A percentile compares a stretch with the other conserved stretches of the same genome.
These are phyloP conservation scores for Xerocomus potaroensis DNA, from an alignment of 768 basidiomycete genomes.

Conservation along the genomic window DNA sequence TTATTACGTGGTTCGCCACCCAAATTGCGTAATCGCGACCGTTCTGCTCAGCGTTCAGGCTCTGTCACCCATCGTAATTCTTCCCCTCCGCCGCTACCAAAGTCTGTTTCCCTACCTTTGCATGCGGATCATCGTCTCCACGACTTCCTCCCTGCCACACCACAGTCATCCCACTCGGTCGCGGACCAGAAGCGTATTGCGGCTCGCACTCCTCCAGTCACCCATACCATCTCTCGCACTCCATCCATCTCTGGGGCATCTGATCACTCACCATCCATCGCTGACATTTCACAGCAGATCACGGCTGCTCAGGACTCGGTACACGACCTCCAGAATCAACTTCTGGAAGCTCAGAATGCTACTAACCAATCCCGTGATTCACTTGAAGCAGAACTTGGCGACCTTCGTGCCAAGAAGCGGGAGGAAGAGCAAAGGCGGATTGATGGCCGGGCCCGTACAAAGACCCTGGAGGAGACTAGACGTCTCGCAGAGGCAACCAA, in stretches of 20 bases:
- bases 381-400: slow-evolving; percentile 71
- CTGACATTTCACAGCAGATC: slow-evolving; percentile 75
- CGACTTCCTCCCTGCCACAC: slow-evolving; percentile 23
- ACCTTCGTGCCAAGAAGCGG: slow-evolving; percentile 68
- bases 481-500: slow-evolving; percentile 75
- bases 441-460: slow-evolving; percentile 81
- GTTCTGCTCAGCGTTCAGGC: slow-evolving; percentile 41
- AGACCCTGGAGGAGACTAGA: slow-evolving; percentile 81
- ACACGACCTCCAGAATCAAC: slow-evolving; percentile 64
- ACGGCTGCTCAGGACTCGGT: slow-evolving; percentile 56
- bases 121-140: slow-evolving; percentile 47
- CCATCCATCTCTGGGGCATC: slow-evolving; percentile 27
- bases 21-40: slow-evolving; percentile 54
- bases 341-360: slow-evolving; percentile 53
- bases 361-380: slow-evolving; percentile 57
- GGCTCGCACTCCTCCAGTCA: slow-evolving; percentile 25
- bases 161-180: slow-evolving; percentile 19
- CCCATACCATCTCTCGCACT: slow-evolving; percentile 22
- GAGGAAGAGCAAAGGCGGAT: slow-evolving; percentile 75
- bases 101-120: slow-evolving; percentile 74
- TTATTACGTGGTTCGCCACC: slow-evolving; percentile 49
- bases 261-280: slow-evolving; percentile 67
- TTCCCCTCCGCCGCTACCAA: slow-evolving; percentile 81
- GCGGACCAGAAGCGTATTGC: slow-evolving; percentile 26
- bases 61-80: slow-evolving; percentile 49